Conservation (phyloP, 2,329 filamentous ascomycete species). For the Pseudocercospora ulei region DNA sequence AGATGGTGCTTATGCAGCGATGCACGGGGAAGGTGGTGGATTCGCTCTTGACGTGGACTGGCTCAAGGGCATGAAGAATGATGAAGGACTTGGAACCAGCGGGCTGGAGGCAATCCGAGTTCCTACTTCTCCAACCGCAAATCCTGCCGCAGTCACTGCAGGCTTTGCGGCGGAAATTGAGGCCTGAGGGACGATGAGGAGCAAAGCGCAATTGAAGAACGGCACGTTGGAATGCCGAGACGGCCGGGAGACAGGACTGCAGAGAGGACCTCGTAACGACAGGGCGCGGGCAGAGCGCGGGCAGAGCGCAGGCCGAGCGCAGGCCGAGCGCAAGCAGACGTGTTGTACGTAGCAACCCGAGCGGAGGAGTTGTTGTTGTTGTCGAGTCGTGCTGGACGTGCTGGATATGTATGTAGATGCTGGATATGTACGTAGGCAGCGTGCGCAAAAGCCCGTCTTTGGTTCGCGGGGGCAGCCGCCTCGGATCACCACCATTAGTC, state of each 20-base stretch:
- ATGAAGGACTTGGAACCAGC: constrained; percentile 13
- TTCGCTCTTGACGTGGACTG: constrained; percentile 34
- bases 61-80: constrained; percentile 31
- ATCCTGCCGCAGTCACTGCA: background rate
- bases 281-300: too few relatives aligned
- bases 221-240: too few relatives aligned
- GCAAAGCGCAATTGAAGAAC: background rate
- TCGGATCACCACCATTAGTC: constrained; percentile 1
- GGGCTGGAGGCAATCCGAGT: constrained; percentile 7
- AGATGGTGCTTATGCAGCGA: constrained; percentile 31
- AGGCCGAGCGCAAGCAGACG: too few relatives aligned
- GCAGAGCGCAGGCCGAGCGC: too few relatives aligned
- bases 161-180: background rate
- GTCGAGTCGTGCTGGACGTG: too few relatives aligned
- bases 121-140: background rate
- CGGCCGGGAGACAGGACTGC: too few relatives aligned
- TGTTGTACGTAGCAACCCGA: too few relatives aligned
- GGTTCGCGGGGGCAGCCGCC: constrained; percentile 5
- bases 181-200: background rate
- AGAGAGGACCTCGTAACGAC: too few relatives aligned
- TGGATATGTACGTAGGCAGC: too few relatives aligned
- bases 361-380: too few relatives aligned
- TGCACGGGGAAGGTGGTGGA: constrained; percentile 31
- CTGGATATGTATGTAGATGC: too few relatives aligned
- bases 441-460: too few relatives aligned